Conservation (phyloP, 2,329 filamentous ascomycete genomes). For the Fusarium poae region DNA sequence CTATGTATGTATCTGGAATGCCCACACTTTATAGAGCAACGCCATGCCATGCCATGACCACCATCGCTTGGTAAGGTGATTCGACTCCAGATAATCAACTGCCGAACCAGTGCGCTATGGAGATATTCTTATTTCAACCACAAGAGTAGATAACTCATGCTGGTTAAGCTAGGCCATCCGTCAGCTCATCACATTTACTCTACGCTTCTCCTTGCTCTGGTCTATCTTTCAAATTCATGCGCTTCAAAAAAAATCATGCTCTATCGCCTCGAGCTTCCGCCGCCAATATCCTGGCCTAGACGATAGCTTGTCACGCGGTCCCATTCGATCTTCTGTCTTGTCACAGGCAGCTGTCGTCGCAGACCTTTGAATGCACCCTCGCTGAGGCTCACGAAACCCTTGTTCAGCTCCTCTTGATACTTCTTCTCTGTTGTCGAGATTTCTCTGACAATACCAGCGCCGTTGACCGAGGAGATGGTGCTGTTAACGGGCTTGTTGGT, state of each 20-base stretch:
- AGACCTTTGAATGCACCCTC: slow-evolving; percentile 96
- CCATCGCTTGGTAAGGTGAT: not conserved
- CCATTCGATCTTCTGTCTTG: slow-evolving; percentile 99
- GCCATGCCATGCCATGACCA: not conserved
- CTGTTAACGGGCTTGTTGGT: slow-evolving; percentile 83
- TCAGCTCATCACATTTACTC: slow-evolving; percentile 21
- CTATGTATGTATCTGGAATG: not conserved
- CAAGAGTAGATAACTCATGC: slow-evolving; percentile 1
- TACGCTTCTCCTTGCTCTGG: slow-evolving; percentile 11
- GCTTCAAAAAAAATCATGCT: slow-evolving; percentile 20
- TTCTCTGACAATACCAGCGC: slow-evolving; percentile 78
- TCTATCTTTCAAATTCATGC: slow-evolving; percentile 37
- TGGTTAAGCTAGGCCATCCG: not conserved
- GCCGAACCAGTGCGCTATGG: not conserved
- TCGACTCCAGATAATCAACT: slow-evolving; percentile 30
- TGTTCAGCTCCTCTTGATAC: slow-evolving; percentile 96
- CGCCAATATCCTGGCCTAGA: slow-evolving; percentile 83
- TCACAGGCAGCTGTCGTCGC: slow-evolving; percentile 92
- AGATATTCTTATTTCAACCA: not conserved
- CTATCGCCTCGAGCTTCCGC: slow-evolving; percentile 66
- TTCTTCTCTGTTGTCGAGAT: slow-evolving; percentile 86
- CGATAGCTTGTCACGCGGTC: slow-evolving; percentile 96
- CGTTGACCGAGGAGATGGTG: slow-evolving; percentile 71
- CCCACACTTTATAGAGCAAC: not conserved
- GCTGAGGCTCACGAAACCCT: slow-evolving; percentile 86